phyloP scores from a whole-genome alignment of 163 green algal genomes.

The Chlamydomonas reinhardtii region DNA sequence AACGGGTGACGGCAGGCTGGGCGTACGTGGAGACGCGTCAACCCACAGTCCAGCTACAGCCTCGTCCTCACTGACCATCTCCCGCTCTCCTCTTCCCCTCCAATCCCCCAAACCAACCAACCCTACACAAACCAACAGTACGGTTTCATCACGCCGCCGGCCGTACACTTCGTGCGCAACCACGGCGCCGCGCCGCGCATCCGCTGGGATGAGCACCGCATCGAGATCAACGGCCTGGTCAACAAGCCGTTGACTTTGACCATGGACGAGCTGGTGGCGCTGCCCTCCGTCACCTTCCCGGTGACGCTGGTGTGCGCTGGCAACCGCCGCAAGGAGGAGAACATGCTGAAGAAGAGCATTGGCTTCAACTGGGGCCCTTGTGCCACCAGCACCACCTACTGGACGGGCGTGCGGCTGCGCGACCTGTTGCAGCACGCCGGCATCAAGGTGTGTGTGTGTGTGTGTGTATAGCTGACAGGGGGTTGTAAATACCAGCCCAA shows the following conservation, averaged over 20 bases:
- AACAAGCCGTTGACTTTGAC: constrained; percentile 76
- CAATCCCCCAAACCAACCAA: no score
- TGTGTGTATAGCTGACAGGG: no score
- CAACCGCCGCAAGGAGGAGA: constrained; percentile 95
- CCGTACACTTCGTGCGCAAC: constrained; percentile 92
- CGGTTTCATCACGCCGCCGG: constrained; percentile 92
- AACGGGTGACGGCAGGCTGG: no score
- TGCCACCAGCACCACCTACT: constrained; percentile 78
- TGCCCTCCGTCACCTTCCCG: constrained; percentile 86
- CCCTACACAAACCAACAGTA: neutral
- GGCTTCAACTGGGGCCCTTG: constrained; percentile 97
- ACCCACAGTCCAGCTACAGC: no score
- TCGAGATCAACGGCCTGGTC: constrained; percentile 88
- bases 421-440: constrained; percentile 87
- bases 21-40: no score
- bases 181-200: constrained; percentile 86
- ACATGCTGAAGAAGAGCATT: constrained; percentile 98
- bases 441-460: constrained; percentile 58
- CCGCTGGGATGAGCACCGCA: constrained; percentile 65
- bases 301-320: constrained; percentile 87
- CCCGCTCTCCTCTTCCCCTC: no score
- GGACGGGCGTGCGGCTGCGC: constrained; percentile 89
- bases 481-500: no score
- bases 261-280: constrained; percentile 91
- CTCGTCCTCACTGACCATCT: no score